Percentiles rank a stretch among this genome's conserved stretches.
Conservation (phyloP, 2,329 filamentous ascomycete genomes). For the Mycosphaerella sp. region DNA sequence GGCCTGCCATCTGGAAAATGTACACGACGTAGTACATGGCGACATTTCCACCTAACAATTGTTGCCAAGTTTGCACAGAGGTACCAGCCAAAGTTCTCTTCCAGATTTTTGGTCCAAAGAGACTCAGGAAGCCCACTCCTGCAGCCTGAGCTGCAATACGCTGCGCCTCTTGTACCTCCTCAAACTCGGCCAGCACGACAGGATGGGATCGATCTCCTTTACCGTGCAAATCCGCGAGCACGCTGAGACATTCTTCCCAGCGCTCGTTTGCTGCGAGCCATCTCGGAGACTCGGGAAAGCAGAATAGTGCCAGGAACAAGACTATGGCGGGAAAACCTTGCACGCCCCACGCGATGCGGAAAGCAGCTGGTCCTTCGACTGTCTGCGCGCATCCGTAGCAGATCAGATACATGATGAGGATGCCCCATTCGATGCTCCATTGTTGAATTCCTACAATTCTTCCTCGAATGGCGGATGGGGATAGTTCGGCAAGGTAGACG, state of each 20-base stretch:
- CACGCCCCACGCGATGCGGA: constrained; percentile 47
- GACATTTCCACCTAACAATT: constrained; percentile 36
- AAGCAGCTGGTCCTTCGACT: constrained; percentile 35
- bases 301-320: constrained; percentile 41
- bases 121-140: constrained; percentile 37
- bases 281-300: constrained; percentile 42
- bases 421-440: constrained; percentile 61
- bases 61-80: constrained; percentile 53
- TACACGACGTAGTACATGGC: constrained; percentile 49
- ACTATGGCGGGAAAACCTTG: constrained; percentile 42
- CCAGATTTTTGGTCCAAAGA: constrained; percentile 50
- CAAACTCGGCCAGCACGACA: constrained; percentile 43
- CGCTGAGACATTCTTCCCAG: constrained; percentile 39
- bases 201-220: constrained; percentile 40
- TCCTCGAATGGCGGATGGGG: constrained; percentile 51
- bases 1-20: constrained; percentile 54
- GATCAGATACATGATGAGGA: constrained; percentile 62
- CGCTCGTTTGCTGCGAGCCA: constrained; percentile 46
- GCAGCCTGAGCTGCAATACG: constrained; percentile 37
- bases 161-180: constrained; percentile 40
- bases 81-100: constrained; percentile 51
- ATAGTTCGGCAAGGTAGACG: constrained; percentile 57
- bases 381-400: constrained; percentile 52
- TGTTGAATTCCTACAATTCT: constrained; percentile 66
- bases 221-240: constrained; percentile 42